Percentiles rank a stretch among this genome's conserved stretches.
These are phyloP conservation scores for Podaxis rugospora DNA, from an alignment of 768 basidiomycete species.

Conservation along the genomic window DNA sequence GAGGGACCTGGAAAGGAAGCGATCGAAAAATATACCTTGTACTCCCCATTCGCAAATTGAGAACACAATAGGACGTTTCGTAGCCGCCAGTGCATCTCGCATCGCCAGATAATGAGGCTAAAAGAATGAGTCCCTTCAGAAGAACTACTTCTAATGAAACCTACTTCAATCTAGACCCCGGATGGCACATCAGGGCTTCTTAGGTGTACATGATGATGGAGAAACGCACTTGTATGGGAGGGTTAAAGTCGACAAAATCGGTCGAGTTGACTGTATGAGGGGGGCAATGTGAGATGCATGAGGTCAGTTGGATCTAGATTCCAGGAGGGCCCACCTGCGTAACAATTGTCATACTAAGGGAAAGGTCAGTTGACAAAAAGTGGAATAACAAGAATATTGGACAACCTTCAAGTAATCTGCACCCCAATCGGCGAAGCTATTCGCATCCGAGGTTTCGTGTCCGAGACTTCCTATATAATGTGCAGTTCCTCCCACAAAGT, in stretches of 20 bases:
- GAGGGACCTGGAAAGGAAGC: background rate
- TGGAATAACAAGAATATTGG: background rate
- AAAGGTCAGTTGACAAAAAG: background rate
- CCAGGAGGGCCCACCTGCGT: conserved; percentile 28
- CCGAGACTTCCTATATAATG: conserved; percentile 42
- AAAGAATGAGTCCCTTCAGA: background rate
- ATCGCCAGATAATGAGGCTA: conserved; percentile 41
- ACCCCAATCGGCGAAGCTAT: conserved; percentile 45
- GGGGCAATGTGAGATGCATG: background rate
- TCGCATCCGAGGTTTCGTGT: conserved; percentile 43
- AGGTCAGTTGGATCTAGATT: background rate
- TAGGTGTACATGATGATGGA: background rate
- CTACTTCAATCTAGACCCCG: conserved; percentile 30
- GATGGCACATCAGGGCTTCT: background rate
- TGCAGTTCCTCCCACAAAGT: conserved; percentile 39
- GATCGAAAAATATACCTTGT: conserved; percentile 25
- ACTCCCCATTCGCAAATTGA: conserved; percentile 49
- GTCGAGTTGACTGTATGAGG: conserved; percentile 28
- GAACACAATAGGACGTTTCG: conserved; percentile 43
- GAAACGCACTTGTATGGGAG: conserved; percentile 28
- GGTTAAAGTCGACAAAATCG: conserved; percentile 42
- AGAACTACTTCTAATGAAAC: background rate
- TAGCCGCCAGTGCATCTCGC: conserved; percentile 40
- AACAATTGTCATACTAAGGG: conserved; percentile 45
- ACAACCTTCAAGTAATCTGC: conserved; percentile 39